Evolutionary conservation across 2,329 filamentous ascomycete species (phyloP), one percentile per base, ranked within the genome.

Genomic region (Fusarium concolor): DNA sequence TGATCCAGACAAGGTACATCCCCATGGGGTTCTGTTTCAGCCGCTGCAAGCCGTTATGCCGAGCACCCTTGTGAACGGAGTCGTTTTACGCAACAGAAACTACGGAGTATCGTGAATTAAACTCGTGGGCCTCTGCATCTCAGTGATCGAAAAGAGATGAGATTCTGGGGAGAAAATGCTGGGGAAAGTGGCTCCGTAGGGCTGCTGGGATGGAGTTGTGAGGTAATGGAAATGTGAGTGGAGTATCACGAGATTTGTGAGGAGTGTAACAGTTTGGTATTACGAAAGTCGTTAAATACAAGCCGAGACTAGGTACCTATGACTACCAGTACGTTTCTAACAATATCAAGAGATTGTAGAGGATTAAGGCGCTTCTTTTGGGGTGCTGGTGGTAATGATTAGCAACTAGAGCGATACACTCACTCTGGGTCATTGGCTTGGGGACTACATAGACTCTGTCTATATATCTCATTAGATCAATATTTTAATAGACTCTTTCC

Each of bases 41-140:
- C 66, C 66, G 66, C 28, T 24, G 43, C 22, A 67, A 67, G 52
- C 66, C 66, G 66, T 38, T 29, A 9, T 55, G 54, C 51, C 65
- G 47, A 45, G 26, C 18, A 26, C 44, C 54, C 35, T 38, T 28
- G 51, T 35, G 42, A 49, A 56, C 14, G 49, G 49, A 24, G 18
- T 31, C 29, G 33, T 35, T 57, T 38, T 49, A 60, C 43, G 28
- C 53, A 43, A 31, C 28, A 24, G 24, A 43, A 54, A 47, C 37
- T 37, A 43, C 26, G 22, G 22, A 24, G 22, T 33, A 10, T 41
- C 11, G 9, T 10, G 37, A 28, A 43, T 55, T 50, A 70, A 39
- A 44, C 56, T 67, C 56, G 66, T 70, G 56, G 66, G 49, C 47
- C 56, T 66, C 11, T 18, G 12, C 4, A 33, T 66, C 39, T 39